Percentiles rank a stretch among this genome's conserved stretches.
Conservation (phyloP, 306 rosid species). For the Cyclanthera cordifolia region DNA sequence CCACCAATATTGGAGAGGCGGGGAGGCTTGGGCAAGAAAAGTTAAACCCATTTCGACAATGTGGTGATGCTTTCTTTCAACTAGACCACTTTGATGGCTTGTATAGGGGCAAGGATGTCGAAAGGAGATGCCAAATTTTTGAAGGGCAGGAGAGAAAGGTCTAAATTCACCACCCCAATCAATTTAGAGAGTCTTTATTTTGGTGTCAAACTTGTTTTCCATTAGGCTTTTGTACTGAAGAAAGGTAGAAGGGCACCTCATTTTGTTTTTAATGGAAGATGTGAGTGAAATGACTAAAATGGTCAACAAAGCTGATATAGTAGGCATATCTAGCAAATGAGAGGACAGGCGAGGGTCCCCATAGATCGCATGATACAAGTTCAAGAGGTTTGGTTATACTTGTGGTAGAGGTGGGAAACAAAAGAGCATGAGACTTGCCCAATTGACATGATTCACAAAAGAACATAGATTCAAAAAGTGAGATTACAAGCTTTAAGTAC, state of each 20-base stretch:
- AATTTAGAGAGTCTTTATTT: background rate
- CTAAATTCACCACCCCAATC: background rate
- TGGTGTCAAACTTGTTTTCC: background rate
- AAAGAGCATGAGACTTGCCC: too few relatives aligned
- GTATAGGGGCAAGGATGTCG: background rate
- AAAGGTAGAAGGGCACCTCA: background rate
- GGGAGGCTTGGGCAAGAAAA: background rate
- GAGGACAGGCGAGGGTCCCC: background rate
- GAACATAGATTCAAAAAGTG: too few relatives aligned
- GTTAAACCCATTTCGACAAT: background rate
- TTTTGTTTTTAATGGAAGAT: background rate
- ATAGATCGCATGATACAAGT: background rate
- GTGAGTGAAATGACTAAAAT: background rate
- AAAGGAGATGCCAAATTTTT: background rate
- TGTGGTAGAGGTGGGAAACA: rapidly evolving
- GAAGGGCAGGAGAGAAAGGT: rapidly evolving
- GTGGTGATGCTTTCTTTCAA: rapidly evolving
- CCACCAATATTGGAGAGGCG: background rate
- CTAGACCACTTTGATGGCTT: background rate
- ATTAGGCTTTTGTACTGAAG: background rate
- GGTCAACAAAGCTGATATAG: background rate
- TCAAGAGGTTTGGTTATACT: background rate
- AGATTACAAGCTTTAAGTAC: too few relatives aligned
- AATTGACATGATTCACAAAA: too few relatives aligned
- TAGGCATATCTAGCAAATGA: background rate